Evolutionary conservation across 2,329 filamentous ascomycete species (phyloP), one percentile per base, ranked within the genome.

Genomic region (Calonectria multiphialidica): DNA sequence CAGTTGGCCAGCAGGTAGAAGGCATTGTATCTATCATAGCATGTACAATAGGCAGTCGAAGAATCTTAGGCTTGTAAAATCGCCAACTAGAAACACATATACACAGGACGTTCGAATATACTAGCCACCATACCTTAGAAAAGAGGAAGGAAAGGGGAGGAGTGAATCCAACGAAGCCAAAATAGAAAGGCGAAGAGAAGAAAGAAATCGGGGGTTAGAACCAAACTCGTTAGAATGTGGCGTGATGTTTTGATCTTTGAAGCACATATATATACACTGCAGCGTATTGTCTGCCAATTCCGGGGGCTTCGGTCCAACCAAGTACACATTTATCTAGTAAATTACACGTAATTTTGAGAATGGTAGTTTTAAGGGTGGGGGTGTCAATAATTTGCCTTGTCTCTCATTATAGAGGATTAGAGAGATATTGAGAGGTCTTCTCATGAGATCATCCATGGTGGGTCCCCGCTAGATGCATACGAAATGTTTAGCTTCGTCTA

Each of bases 401-500:
- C 15, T 59, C 33, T 18, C 16, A 30, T 35, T 6, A 44, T 45
- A 6, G n/a, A n/a, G 15, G 10, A 25, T n/a, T 23, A 6, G 33
- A 57, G 30, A 37, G n/a, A 2, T 40, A 6, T 18, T 18, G 28
- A 9, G n/a, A 40, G 15, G n/a, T 23, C 18, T 59, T 25, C n/a
- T 40, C 21, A 23, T 59, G 6, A 40, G 33, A 40, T 21, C 25
- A 16, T 53, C n/a, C 18, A 1, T n/a, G 9, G 42, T 62, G 18
- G n/a, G 33, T 37, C 77, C 77, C 77, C 77, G 77, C 50, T 79
- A 79, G 62, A 67, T 79, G 77, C 77, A 79, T 78, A 79, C 68
- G 61, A 72, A 70, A 35, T 57, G 44, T 40, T 66, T 55, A 45
- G 21, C 61, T 71, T 63, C 67, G 35, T 35, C 40, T 33, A 23